Evolutionary conservation across 2,329 filamentous ascomycete species (phyloP), one percentile per base, ranked within the genome.

Genomic region (Fusarium begoniae): DNA sequence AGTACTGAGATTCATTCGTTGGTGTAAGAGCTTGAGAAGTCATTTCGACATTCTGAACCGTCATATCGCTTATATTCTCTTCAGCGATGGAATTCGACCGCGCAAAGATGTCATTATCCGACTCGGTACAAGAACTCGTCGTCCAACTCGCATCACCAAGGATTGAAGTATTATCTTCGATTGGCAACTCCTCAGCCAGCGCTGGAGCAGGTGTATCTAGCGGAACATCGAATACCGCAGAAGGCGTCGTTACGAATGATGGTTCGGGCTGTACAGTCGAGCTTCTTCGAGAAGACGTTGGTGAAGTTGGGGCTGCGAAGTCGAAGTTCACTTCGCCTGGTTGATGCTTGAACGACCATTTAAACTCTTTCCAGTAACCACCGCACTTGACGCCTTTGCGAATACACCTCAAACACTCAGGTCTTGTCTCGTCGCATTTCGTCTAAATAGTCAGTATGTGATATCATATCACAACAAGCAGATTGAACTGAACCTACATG

Each of bases 331-430:
- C 58, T n/a, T 75, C 64, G 56, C 63, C 69, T 1, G 79, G 75
- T 58, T 84, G 83, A 63, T 85, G 82, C 50, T 84, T 85, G 69
- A 83, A 84, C 1, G 83, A 84, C 83, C 83, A 85, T 43, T 81
- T 82, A 50, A 84, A 79, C 26, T 80, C 79, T 28, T 73, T 73
- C 70, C 74, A 75, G 24, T 80, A 80, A 8, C 79, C 79, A 6
- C 74, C 77, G 44, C 79, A 80, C 20, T 73, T 74, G 22, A 80
- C 73, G 10, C 79, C 79, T 41, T 80, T 80, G 6, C 73, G 71
- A 15, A 73, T 65, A 63, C 79, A 80, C 53, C 73, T 75, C 17
- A 74, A 63, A 55, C 79, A 80, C 35, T 75, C 75, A 6, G 79
- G 79, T 50, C 77, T 78, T 45, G 78, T 75, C 56, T 80, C 79